Evolutionary conservation across 306 rosid genomes (phyloP), one percentile per base, ranked within the genome.

Genomic region (Potentilla sterilis): DNA sequence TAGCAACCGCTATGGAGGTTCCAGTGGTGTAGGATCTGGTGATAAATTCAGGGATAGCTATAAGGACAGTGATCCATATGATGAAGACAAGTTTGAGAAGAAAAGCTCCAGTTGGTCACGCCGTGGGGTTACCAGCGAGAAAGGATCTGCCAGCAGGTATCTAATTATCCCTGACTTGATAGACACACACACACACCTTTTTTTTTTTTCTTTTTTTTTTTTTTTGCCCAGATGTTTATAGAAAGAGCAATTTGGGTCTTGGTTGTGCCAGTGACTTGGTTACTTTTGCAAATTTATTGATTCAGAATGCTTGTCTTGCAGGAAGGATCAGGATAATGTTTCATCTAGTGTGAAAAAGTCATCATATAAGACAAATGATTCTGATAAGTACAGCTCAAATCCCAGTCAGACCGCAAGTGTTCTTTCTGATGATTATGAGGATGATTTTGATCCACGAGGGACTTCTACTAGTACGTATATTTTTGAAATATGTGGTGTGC

Each of bases 361-460:
- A 73, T 80, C 94, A 66, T 78, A 82, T 61, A 86, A 83, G 66
- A 81, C 87, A 70, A 79, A 79, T 10, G 87, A 76, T 76, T 70
- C 76, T 63, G 89, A 85, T 62, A 80, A 75, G 54, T 82, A 86
- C 65, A 57, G 77, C 77, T 78, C 91, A 75, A 82, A 77, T 78
- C 73, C 85, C 79, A 76, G 88, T 69, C 91, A 89, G 74, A 83
- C 84, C 47, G 44, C 90, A 55, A 80, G 74, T 71, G 81, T 63
- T 75, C 81, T 83, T 64, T 79, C 78, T 54, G 87, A 78, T 57
- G 79, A 74, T 54, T 71, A 82, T 1, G 93, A 92, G 43, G 96
- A 90, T 65, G 97, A 92, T 75, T 96, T 96, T 88, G 96, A 96
- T 84, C 99, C 99, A 1, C 90, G 99, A 67, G 99, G 99, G 79